Evolutionary conservation across 805 yeast species (phyloP), one percentile per base, ranked within the genome.

Genomic region (Zygosaccharomyces lentus): DNA sequence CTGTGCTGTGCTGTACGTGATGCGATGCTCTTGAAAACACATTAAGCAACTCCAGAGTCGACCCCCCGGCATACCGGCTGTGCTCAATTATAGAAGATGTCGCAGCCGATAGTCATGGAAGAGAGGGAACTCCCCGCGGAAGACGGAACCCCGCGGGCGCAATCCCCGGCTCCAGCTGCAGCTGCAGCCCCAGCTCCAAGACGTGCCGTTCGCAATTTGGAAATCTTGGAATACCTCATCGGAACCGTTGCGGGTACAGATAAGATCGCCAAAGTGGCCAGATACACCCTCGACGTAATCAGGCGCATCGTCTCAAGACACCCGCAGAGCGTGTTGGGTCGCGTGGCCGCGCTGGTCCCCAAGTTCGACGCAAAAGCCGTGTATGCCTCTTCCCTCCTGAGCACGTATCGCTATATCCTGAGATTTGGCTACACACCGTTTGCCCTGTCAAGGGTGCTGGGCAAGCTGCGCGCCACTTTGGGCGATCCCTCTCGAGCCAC

Each of bases 391-490:
- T 30, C 77, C 74, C 48, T 68, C 77, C 43, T 76, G 74, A 42
- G 63, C 19, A 64, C 75, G 9, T 84, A 81, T 62, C 75, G 93
- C 63, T 87, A 82, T 57, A 72, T 81, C 44, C 64, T 84, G 53
- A 72, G 91, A 54, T 82, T 82, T 49, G 91, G 90, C 34, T 77
- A 80, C 37, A 72, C 84, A 6, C 88, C 88, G 1, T 79, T 81
- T 62, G 71, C 82, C 51, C 34, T 80, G 2, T 58, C 73, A 30
- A 61, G 67, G 21, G 51, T 77, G 13, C 40, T 60, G 25, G 52
- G 51, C 15, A 74, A 72, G 49, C 9, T 78, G 0, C 47, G 41
- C 1, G 41, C 49, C 0, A 56, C 65, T 13, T 31, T 62, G 9
- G 36, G 56, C 2, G 40, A 43, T 24, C 40, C 61, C 43, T 43